Evolutionary conservation across 2,329 filamentous ascomycete species (phyloP).

Genomic region (Monilinia polystroma): DNA sequence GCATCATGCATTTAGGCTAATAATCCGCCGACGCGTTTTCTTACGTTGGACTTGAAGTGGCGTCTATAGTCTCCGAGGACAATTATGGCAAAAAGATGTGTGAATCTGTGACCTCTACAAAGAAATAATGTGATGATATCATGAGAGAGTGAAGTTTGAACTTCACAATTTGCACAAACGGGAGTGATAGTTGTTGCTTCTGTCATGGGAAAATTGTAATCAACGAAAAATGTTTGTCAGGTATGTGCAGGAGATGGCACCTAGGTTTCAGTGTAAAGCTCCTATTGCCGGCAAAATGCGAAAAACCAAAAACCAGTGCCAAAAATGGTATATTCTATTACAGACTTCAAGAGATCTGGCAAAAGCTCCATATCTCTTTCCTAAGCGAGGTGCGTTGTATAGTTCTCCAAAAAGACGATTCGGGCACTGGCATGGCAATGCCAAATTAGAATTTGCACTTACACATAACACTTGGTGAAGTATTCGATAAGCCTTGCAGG

Average conservation of each 20-base stretch:
- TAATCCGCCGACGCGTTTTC: neutral
- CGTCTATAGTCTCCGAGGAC: neutral
- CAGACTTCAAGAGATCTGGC: neutral
- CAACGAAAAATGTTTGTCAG: neutral
- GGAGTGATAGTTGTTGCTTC: neutral
- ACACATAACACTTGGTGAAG: neutral
- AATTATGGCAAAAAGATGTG: neutral
- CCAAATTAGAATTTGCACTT: neutral
- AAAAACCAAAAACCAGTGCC: neutral
- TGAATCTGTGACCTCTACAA: neutral
- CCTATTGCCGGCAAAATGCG: neutral
- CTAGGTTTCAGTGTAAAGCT: neutral
- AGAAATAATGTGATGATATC: neutral
- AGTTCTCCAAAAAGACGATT: neutral
- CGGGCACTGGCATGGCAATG: neutral
- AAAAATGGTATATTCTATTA: neutral
- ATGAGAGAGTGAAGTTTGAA: neutral
- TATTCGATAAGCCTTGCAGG: neutral
- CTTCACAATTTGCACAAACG: neutral
- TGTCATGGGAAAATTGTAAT: neutral
- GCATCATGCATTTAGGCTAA: neutral
- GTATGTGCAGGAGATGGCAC: too few species aligned
- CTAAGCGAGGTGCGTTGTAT: neutral
- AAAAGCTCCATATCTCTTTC: neutral
- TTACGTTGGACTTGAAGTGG: neutral